Base-by-base conservation (phyloP, 352 stramenopile genomes). In the Hyaloperonospora brassicae region DNA sequence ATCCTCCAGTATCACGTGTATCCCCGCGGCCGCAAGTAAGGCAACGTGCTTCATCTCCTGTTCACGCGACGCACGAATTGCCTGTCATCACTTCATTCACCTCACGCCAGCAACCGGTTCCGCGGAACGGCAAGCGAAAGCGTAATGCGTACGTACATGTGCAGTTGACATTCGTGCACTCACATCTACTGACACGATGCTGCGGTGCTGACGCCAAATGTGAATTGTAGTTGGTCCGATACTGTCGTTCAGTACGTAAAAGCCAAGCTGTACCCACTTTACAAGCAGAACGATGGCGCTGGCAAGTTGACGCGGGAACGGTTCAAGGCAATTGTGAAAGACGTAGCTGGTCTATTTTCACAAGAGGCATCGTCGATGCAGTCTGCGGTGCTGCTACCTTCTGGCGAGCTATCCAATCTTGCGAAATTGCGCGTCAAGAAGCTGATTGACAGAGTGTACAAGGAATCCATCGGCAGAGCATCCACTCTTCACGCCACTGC, bases 311-410 rank as follows among this genome's bases (percentile, higher is more conserved):
- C 80, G 3, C 81, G 84, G 59, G 83, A 93, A 25, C 71, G 68
- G 0, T 93, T 89, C 57, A 93, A 89, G 46, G 39, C 49, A n/a
- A 83, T 93, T 27, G 79, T 89, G 1, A 89, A 86, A 57, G 61
- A 87, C 57, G 79, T 88, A 6, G 40, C 70, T 5, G 55, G 76
- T 10, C 34, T 76, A 22, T 93, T 93, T 57, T 67, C 69, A 5
- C 46, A 61, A 22, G 80, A 93, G 57, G 68, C 73, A n/a, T 52
- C 53, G 5, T 55, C 61, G 8, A 83, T 87, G 69, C 70, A 89
- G 55, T 90, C 80, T 43, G 49, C 65, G 2, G 48, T 89, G 12
- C 39, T 85, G 5, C 36, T 76, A 1, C 22, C 54, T 22, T 68
- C 52, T 2, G 66, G 65, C 5, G 61, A 84, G 47, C 52, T 93